A percentile compares a stretch with the other conserved stretches of the same genome.
These are phyloP conservation scores for Phytophthora podocarpi DNA, from an alignment of 352 stramenopile genomes.

Conservation along the genomic window DNA sequence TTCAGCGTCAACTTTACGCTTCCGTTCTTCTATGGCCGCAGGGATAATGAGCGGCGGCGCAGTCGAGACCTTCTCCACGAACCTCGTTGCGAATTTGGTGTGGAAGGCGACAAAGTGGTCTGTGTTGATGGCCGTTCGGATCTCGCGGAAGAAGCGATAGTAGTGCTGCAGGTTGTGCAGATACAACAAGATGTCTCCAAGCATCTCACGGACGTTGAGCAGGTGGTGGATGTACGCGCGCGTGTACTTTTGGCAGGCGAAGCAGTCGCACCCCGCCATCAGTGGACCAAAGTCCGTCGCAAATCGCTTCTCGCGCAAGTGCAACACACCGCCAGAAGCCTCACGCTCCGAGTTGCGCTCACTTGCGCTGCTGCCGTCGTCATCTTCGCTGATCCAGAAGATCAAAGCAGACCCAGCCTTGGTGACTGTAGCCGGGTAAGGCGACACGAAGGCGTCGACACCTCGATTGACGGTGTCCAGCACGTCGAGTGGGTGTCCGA, in stretches of 20 bases:
- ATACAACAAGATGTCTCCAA: conserved; percentile 92
- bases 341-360: conserved; percentile 33
- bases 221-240: conserved; percentile 93
- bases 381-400: conserved; percentile 62
- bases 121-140: conserved; percentile 52
- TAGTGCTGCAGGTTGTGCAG: conserved; percentile 87
- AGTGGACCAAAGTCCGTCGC: conserved; percentile 69
- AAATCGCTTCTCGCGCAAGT: conserved; percentile 70
- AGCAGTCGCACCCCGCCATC: conserved; percentile 70
- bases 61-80: conserved; percentile 50
- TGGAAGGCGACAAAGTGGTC: conserved; percentile 51
- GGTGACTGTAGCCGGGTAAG: conserved; percentile 60
- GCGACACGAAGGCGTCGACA: conserved; percentile 74
- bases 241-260: conserved; percentile 75
- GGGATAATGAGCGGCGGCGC: conserved; percentile 53
- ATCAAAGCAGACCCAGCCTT: conserved; percentile 53
- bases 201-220: conserved; percentile 92
- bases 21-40: conserved; percentile 58
- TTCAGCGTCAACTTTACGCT: conserved; percentile 56
- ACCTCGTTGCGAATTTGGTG: conserved; percentile 46
- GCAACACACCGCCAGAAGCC: conserved; percentile 55
- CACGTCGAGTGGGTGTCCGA: conserved; percentile 71
- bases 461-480: conserved; percentile 54
- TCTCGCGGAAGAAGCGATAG: conserved; percentile 68
- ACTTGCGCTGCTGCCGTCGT: conserved; percentile 14